These are phyloP conservation scores for Rhizomucor miehei DNA, from an alignment of 371 early-diverging fungal species.

Conservation along the genomic window DNA sequence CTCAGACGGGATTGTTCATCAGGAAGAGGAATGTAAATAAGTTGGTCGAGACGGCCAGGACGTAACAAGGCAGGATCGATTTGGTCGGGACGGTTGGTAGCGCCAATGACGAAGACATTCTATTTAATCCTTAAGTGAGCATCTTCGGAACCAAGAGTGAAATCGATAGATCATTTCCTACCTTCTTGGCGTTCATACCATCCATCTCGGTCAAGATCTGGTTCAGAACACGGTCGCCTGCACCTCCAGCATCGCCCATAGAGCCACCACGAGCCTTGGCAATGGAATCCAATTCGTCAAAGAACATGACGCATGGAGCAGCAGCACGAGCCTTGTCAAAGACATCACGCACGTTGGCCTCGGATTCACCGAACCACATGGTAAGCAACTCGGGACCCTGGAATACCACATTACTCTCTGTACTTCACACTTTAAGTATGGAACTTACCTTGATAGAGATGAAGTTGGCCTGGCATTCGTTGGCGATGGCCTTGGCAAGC, in stretches of 20 bases:
- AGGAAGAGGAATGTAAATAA: conserved; percentile 99
- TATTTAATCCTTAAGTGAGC: conserved; percentile 28
- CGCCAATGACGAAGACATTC: conserved; percentile 99
- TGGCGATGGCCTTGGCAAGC: conserved; percentile 99
- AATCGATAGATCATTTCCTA: conserved; percentile 85
- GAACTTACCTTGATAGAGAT: conserved; percentile 92
- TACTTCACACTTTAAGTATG: not conserved
- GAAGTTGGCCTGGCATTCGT: conserved; percentile 99
- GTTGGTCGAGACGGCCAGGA: conserved; percentile 99
- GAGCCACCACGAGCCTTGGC: conserved; percentile 95
- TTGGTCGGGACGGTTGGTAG: conserved; percentile 99
- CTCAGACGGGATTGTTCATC: conserved; percentile 88
- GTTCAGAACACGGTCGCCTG: conserved; percentile 99
- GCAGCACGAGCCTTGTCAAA: conserved; percentile 99
- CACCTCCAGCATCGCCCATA: conserved; percentile 91
- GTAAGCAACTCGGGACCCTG: conserved; percentile 99
- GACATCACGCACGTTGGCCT: conserved; percentile 99
- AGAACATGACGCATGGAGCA: conserved; percentile 99
- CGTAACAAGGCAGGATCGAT: conserved; percentile 94
- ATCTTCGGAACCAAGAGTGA: conserved; percentile 77
- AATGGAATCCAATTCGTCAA: conserved; percentile 99
- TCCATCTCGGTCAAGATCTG: conserved; percentile 99
- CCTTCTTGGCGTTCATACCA: conserved; percentile 98
- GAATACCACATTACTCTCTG: not conserved
- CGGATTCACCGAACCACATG: conserved; percentile 99